Percentiles rank a stretch among this genome's conserved stretches.
phyloP scores from a whole-genome alignment of 1,284 basidiomycete species.

The Marasmius oreades region DNA sequence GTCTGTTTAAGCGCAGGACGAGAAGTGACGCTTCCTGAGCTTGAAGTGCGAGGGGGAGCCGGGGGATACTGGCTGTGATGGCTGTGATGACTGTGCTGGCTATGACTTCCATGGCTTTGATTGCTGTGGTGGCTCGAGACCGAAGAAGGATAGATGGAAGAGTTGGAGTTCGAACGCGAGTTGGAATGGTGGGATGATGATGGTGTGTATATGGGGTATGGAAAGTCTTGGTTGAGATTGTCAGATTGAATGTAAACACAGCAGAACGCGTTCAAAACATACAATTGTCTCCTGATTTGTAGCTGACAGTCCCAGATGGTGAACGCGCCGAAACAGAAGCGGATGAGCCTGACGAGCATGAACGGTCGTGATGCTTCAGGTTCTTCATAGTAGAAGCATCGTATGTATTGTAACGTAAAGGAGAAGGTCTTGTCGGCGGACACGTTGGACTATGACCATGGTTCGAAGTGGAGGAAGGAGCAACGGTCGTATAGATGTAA shows the following conservation, averaged over 20 bases:
- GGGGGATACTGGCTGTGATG: constrained; percentile 10
- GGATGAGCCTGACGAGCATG: constrained; percentile 6
- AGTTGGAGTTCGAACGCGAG: constrained; percentile 17
- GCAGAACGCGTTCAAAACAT: constrained; percentile 2
- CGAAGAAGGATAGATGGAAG: constrained; percentile 16
- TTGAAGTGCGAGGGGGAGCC: constrained; percentile 14
- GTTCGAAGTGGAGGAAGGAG: not conserved
- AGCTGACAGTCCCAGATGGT: constrained; percentile 14
- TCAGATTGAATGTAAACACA: not conserved
- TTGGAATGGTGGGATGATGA: constrained; percentile 12
- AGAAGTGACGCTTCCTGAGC: constrained; percentile 14
- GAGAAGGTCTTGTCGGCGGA: constrained; percentile 14
- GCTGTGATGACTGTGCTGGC: no score
- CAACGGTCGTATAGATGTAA: constrained; percentile 9
- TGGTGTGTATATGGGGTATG: constrained; percentile 19
- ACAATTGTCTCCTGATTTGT: constrained; percentile 17
- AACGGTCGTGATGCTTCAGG: constrained; percentile 3
- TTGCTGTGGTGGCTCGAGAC: constrained; percentile 5
- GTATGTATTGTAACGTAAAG: constrained; percentile 18
- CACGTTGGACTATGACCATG: constrained; percentile 7
- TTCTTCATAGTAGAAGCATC: constrained; percentile 15
- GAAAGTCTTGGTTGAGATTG: constrained; percentile 9
- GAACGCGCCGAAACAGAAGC: not conserved
- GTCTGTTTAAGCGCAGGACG: constrained; percentile 19
- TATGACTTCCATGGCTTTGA: not conserved